These are phyloP conservation scores for Paradendryphiella salina DNA, from an alignment of 2,329 filamentous ascomycete genomes.

Conservation along the genomic window DNA sequence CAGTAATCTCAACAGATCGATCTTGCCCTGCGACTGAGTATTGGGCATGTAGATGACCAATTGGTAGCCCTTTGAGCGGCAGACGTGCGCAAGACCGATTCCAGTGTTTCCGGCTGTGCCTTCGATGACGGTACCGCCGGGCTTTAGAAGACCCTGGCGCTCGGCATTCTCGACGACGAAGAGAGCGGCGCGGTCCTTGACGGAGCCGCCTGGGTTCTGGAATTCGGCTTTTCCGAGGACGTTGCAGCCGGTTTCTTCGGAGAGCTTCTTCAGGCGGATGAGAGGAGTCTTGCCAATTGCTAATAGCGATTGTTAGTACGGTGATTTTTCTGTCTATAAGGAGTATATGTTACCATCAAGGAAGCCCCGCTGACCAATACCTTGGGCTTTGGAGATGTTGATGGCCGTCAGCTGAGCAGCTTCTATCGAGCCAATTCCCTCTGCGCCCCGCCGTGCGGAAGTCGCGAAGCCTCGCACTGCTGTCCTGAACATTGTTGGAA, in stretches of 20 bases:
- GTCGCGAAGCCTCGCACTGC: constrained; percentile 69
- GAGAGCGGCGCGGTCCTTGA: constrained; percentile 94
- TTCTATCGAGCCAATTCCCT: constrained; percentile 53
- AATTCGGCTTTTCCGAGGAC: constrained; percentile 97
- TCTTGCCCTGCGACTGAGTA: constrained; percentile 97
- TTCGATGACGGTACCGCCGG: constrained; percentile 93
- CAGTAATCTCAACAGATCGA: constrained; percentile 85
- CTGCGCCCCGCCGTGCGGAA: constrained; percentile 60
- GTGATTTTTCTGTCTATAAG: background rate
- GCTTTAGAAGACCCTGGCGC: constrained; percentile 76
- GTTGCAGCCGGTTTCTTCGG: constrained; percentile 88
- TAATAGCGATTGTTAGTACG: constrained; percentile 44
- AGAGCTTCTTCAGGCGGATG: constrained; percentile 85
- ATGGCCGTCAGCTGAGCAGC: constrained; percentile 64
- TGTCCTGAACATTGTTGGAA: constrained; percentile 66
- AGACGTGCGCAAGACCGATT: constrained; percentile 96
- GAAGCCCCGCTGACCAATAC: constrained; percentile 71
- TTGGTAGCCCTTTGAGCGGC: constrained; percentile 86
- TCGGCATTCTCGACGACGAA: constrained; percentile 95
- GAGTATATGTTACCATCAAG: constrained; percentile 69
- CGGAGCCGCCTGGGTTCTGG: constrained; percentile 93
- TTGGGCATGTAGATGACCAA: constrained; percentile 99
- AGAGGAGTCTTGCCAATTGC: constrained; percentile 97
- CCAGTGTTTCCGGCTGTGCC: constrained; percentile 97
- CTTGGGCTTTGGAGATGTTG: constrained; percentile 77